phyloP scores from a whole-genome alignment of 768 basidiomycete species.

The Steccherinum ochraceum region DNA sequence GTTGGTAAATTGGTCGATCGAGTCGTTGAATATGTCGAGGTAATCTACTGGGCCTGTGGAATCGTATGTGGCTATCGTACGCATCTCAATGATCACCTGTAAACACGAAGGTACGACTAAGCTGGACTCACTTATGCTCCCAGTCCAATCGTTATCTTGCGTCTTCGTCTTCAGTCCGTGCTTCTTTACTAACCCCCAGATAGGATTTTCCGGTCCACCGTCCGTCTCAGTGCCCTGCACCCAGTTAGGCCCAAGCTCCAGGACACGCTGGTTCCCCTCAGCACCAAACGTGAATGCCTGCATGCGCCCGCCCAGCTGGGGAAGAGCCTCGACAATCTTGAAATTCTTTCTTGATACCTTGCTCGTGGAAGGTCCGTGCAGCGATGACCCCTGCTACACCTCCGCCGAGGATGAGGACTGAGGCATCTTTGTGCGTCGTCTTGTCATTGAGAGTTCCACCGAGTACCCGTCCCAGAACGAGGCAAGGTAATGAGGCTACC shows the following conservation, averaged over 20 bases:
- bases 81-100: too few relatives aligned
- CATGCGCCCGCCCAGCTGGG: conserved; percentile 53
- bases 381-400: conserved; percentile 59
- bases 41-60: conserved; percentile 40
- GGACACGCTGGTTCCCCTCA: conserved; percentile 26
- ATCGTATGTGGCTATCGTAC: conserved; percentile 49
- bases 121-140: conserved; percentile 21
- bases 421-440: conserved; percentile 12
- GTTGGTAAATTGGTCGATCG: conserved; percentile 30
- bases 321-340: conserved; percentile 45
- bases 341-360: conserved; percentile 52
- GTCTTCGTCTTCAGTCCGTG: conserved; percentile 37
- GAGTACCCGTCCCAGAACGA: not conserved
- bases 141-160: conserved; percentile 28
- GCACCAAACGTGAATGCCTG: conserved; percentile 34
- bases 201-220: conserved; percentile 47
- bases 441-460: not conserved
- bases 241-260: conserved; percentile 37
- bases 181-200: conserved; percentile 45
- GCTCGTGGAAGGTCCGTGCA: conserved; percentile 47
- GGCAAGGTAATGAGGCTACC: not conserved
- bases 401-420: conserved; percentile 55
- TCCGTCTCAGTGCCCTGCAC: conserved; percentile 36
- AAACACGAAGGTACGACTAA: not conserved
- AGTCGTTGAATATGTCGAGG: conserved; percentile 34